Percentiles rank a stretch among this genome's conserved stretches.
Evolutionary conservation across 2,329 filamentous ascomycete species (phyloP).

Genomic region (Leptographium radiaticola): DNA sequence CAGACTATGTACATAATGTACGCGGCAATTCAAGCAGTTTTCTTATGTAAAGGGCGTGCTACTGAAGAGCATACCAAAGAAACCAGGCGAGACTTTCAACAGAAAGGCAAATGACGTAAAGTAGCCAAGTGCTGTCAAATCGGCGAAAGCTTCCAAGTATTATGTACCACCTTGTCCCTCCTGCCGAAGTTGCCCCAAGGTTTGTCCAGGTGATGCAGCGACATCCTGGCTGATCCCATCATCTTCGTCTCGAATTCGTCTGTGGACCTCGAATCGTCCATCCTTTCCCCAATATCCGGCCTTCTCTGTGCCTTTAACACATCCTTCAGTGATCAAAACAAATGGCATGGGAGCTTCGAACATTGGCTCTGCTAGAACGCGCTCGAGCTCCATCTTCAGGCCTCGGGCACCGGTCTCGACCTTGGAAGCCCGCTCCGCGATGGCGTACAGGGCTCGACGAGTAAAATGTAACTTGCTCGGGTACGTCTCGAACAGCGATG

Average conservation of each 20-base stretch:
- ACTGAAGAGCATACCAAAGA: not conserved
- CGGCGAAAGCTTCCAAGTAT: not conserved
- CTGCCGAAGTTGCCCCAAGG: slow-evolving; percentile 30
- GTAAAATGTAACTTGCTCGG: slow-evolving; percentile 78
- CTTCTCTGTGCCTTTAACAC: slow-evolving; percentile 49
- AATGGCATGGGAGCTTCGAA: slow-evolving; percentile 68
- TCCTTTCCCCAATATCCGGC: slow-evolving; percentile 55
- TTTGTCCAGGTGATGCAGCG: slow-evolving; percentile 1
- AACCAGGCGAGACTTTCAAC: not conserved
- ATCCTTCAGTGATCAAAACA: slow-evolving; percentile 59
- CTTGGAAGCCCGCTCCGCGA: slow-evolving; percentile 54
- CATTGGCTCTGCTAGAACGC: slow-evolving; percentile 66
- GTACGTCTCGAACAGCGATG: slow-evolving; percentile 67
- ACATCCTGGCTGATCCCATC: slow-evolving; percentile 3
- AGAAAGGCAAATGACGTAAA: not conserved
- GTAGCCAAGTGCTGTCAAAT: not conserved
- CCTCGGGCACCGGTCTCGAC: slow-evolving; percentile 65
- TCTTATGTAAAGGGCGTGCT: not conserved
- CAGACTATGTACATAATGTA: slow-evolving; percentile 20
- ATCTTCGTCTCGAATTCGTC: slow-evolving; percentile 53
- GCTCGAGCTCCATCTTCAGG: slow-evolving; percentile 69
- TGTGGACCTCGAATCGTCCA: slow-evolving; percentile 55
- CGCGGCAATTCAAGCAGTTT: slow-evolving; percentile 15
- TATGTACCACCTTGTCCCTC: slow-evolving; percentile 35
- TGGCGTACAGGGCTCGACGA: slow-evolving; percentile 61